These are phyloP conservation scores for Arabidopsis hybrid DNA, from an alignment of 441 rosid genomes.

Conservation along the genomic window DNA sequence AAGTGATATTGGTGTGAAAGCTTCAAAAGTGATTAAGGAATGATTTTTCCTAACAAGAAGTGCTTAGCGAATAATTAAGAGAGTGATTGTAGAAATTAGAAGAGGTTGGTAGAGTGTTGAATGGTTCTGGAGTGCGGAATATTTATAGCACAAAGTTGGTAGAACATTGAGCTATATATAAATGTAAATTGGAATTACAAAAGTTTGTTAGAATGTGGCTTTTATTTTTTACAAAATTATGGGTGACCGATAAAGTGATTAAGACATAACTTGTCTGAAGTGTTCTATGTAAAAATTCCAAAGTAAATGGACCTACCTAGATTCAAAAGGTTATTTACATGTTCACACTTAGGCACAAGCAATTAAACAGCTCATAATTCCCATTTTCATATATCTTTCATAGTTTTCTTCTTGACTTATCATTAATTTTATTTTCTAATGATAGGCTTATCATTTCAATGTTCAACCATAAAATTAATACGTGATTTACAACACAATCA, in stretches of 20 bases:
- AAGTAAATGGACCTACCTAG: conserved; percentile 35
- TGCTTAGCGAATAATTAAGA: conserved; percentile 15
- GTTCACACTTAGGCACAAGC: conserved; percentile 40
- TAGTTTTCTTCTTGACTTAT: not conserved
- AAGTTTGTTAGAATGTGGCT: conserved; percentile 12
- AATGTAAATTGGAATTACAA: not conserved
- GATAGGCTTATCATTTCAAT: conserved; percentile 13
- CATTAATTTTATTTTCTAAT: not conserved
- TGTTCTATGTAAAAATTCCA: conserved; percentile 10
- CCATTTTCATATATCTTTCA: not conserved
- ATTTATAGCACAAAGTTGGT: conserved; percentile 38
- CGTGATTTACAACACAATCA: not conserved
- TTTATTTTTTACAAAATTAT: conserved; percentile 19
- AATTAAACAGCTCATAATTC: conserved; percentile 12
- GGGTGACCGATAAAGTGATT: conserved; percentile 33
- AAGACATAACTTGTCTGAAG: conserved; percentile 41
- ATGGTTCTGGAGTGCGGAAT: conserved; percentile 25
- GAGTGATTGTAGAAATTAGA: conserved; percentile 25
- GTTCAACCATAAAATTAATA: not conserved
- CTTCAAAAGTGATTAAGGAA: conserved; percentile 25
- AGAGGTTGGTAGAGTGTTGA: conserved; percentile 46
- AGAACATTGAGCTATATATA: conserved; percentile 1
- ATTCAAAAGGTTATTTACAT: conserved; percentile 23
- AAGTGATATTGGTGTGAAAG: conserved; percentile 18
- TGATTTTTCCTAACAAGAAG: not conserved